Evolutionary conservation across 192 early-diverging fungal species (phyloP).

Genomic region (Coemansia umbellata): DNA sequence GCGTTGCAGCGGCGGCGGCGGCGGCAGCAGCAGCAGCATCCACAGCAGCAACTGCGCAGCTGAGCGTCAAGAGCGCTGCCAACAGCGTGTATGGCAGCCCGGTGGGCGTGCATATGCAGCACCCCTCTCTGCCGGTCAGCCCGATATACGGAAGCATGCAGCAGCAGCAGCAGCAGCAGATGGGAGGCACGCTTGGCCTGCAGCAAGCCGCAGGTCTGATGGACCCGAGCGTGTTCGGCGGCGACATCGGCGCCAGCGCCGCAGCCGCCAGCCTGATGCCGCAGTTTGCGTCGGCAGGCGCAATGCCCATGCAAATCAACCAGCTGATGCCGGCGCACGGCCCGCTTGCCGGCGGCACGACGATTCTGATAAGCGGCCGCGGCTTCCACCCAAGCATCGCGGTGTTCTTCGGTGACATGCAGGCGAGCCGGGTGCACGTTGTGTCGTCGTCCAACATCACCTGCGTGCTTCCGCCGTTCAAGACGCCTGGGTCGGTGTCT

Average conservation of each 20-base stretch:
- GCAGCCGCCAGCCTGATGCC: slow-evolving; percentile 9
- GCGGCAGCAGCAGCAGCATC: slow-evolving; percentile 11
- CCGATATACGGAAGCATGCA: slow-evolving; percentile 2
- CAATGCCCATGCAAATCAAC: slow-evolving; percentile 50
- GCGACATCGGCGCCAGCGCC: neutral
- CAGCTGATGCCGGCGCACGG: slow-evolving; percentile 80
- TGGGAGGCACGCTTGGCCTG: neutral
- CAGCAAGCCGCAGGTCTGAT: slow-evolving; percentile 1
- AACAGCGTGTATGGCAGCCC: slow-evolving; percentile 2
- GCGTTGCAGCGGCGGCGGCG: slow-evolving; percentile 5
- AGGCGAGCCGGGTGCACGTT: slow-evolving; percentile 70
- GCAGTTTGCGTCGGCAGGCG: slow-evolving; percentile 6
- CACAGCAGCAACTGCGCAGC: neutral
- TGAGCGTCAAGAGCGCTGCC: neutral
- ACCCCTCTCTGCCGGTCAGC: neutral
- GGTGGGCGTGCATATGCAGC: neutral
- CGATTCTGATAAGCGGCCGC: slow-evolving; percentile 76
- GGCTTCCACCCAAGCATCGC: slow-evolving; percentile 74
- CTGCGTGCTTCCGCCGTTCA: slow-evolving; percentile 76
- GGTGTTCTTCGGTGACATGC: slow-evolving; percentile 74
- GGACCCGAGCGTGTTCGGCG: slow-evolving; percentile 8
- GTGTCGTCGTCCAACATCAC: slow-evolving; percentile 78
- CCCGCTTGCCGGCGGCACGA: slow-evolving; percentile 81
- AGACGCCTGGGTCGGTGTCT: slow-evolving; percentile 65
- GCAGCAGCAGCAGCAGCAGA: neutral